Evolutionary conservation across 164 flowering plant genomes (phyloP), one percentile per base, ranked within the genome.

Genomic region (Liquidambar formosana): DNA sequence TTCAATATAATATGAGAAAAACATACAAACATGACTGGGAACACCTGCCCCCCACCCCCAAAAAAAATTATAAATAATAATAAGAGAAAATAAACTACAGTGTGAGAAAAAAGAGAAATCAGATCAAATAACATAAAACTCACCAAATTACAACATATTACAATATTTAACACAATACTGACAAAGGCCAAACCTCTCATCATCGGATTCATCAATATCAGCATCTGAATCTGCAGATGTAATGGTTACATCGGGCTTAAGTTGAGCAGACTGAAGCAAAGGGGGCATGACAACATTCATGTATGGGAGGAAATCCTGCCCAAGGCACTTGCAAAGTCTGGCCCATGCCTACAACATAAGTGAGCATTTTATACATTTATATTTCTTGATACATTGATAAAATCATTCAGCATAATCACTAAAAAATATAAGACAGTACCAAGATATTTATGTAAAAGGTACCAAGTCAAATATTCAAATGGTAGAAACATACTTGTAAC

Each of bases 221-320:
- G 81, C 83, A 73, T 94, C 96, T 8, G 97, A 91, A 80, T 92
- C 99, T n/a, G 97, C 95, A 65, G 97, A 92, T 63, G 97, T 92
- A 51, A 94, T 94, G 71, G 88, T 91, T 10, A 94, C 96, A 80
- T 94, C 97, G 18, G 98, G 98, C 82, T 92, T 94, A 59, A 94
- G 94, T 71, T 91, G 97, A 73, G 99, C 99, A 72, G 99, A 94
- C 61, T 82, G 94, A 77, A 94, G 90, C 80, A 94, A 71, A 23
- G 97, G 91, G 21, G 97, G 99, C 99, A 94, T 94, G 72, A 92
- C 97, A 73, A 94, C 90, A 78, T 85, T 91, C 97, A 94, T 92
- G 73, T 94, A 94, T 14, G 99, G 99, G 61, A 94, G 97, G 75
- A 94, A 94, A 83, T 94, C 99, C 74, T 94, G 97, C 14, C 99